Conservation (phyloP, 2,329 filamentous ascomycete genomes). For the Teratosphaeria gauchensis region DNA sequence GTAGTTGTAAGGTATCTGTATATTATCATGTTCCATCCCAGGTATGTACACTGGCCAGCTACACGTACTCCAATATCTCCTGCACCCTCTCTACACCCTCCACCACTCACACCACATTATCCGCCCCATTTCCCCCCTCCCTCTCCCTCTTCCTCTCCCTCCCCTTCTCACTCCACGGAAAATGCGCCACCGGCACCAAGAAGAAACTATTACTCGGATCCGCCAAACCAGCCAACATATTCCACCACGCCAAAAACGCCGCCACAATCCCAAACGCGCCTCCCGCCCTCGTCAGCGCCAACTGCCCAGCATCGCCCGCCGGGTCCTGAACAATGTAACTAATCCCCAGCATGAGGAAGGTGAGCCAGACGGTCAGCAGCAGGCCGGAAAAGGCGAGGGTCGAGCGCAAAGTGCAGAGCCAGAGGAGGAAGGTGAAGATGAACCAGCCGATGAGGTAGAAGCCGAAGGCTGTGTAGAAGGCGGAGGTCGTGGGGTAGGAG, state of each 20-base stretch:
- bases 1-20: no score
- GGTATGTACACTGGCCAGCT: no score
- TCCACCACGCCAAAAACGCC: conserved; percentile 73
- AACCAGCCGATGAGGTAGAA: conserved; percentile 62
- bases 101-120: background rate
- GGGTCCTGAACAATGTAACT: conserved; percentile 41
- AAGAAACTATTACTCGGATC: conserved; percentile 40
- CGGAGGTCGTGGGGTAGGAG: conserved; percentile 30
- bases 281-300: conserved; percentile 50
- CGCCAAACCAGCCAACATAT: conserved; percentile 71
- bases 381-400: conserved; percentile 69
- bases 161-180: conserved; percentile 28
- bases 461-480: conserved; percentile 53
- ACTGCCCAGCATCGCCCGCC: conserved; percentile 23
- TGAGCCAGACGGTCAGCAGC: conserved; percentile 63
- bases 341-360: conserved; percentile 63
- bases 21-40: no score
- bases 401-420: conserved; percentile 65
- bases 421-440: conserved; percentile 69
- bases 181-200: conserved; percentile 23
- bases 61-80: no score
- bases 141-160: conserved; percentile 1
- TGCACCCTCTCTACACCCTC: no score
- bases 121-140: background rate
- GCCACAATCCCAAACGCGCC: conserved; percentile 67